A percentile compares a stretch with the other conserved stretches of the same genome.
Conservation (phyloP, 768 basidiomycete genomes). For the Leccinum imitatum region DNA sequence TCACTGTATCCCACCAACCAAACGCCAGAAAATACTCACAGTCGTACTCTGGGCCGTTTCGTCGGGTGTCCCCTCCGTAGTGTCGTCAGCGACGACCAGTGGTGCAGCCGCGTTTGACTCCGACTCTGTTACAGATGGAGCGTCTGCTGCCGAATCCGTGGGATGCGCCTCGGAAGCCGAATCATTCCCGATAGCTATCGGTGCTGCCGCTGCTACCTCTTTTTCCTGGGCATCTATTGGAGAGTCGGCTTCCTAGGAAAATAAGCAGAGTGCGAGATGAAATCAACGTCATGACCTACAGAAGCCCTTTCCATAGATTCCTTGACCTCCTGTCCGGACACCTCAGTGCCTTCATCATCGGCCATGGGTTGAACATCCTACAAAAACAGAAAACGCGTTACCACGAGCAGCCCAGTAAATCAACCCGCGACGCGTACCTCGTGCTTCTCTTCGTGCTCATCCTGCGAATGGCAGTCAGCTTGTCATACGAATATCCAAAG, state of each 20-base stretch:
- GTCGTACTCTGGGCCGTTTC: constrained; percentile 5
- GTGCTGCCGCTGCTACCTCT: constrained; percentile 10
- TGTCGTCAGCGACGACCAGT: constrained; percentile 1
- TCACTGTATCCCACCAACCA: constrained; percentile 5
- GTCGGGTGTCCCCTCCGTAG: constrained; percentile 3
- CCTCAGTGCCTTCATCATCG: constrained; percentile 33
- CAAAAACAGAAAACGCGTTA: constrained; percentile 5
- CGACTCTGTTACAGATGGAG: neutral
- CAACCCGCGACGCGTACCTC: constrained; percentile 15
- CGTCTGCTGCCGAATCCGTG: neutral
- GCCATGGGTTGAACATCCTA: constrained; percentile 17
- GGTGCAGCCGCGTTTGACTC: constrained; percentile 1
- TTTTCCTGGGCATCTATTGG: constrained; percentile 34
- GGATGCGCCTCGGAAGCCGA: constrained; percentile 1
- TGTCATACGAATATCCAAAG: neutral
- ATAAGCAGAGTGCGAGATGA: constrained; percentile 3
- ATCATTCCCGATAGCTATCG: neutral
- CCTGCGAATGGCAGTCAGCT: constrained; percentile 20
- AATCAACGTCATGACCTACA: constrained; percentile 18
- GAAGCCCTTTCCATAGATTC: constrained; percentile 29
- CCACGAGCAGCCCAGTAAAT: neutral
- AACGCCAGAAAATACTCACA: constrained; percentile 16
- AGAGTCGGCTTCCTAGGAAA: constrained; percentile 30
- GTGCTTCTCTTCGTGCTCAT: constrained; percentile 10
- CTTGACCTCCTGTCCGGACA: constrained; percentile 31